Conservation (phyloP, 768 basidiomycete species). For the Calocybe cyanea region DNA sequence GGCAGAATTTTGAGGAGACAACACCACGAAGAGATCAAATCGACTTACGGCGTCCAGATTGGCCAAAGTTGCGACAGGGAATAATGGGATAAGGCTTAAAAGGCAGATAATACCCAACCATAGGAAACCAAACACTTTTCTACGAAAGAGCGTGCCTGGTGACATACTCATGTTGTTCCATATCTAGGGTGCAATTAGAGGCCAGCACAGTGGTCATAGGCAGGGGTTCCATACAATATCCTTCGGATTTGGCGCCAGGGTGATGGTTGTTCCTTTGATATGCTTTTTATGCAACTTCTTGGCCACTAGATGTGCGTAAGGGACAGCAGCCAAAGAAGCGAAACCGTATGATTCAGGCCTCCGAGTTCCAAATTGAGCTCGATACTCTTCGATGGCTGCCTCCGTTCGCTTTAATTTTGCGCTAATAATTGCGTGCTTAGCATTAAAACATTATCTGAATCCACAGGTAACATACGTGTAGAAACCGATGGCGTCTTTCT, state of each 20-base stretch:
- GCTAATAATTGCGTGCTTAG: slow-evolving; percentile 7
- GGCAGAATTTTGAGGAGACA: neutral
- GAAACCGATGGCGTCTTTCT: slow-evolving; percentile 87
- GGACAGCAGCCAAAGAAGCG: slow-evolving; percentile 80
- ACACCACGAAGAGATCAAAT: neutral
- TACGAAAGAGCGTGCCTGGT: slow-evolving; percentile 57
- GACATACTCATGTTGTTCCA: slow-evolving; percentile 85
- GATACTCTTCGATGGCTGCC: slow-evolving; percentile 63
- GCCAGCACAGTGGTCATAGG: neutral
- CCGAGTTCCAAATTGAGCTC: slow-evolving; percentile 61
- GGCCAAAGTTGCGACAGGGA: slow-evolving; percentile 84
- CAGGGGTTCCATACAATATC: slow-evolving; percentile 58
- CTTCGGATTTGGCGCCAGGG: slow-evolving; percentile 82
- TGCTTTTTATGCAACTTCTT: slow-evolving; percentile 60
- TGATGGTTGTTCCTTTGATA: slow-evolving; percentile 64
- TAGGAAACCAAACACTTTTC: slow-evolving; percentile 59
- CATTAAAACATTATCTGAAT: slow-evolving; percentile 1
- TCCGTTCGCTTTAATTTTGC: slow-evolving; percentile 63
- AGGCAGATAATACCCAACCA: slow-evolving; percentile 77
- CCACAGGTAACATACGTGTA: slow-evolving; percentile 53
- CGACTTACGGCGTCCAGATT: slow-evolving; percentile 72
- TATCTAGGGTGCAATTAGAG: slow-evolving; percentile 42
- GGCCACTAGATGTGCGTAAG: slow-evolving; percentile 83
- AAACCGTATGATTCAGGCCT: slow-evolving; percentile 88
- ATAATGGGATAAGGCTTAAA: slow-evolving; percentile 88